Evolutionary conservation across 2,329 filamentous ascomycete species (phyloP), one percentile per base, ranked within the genome.

Genomic region (Apiospora sp.): DNA sequence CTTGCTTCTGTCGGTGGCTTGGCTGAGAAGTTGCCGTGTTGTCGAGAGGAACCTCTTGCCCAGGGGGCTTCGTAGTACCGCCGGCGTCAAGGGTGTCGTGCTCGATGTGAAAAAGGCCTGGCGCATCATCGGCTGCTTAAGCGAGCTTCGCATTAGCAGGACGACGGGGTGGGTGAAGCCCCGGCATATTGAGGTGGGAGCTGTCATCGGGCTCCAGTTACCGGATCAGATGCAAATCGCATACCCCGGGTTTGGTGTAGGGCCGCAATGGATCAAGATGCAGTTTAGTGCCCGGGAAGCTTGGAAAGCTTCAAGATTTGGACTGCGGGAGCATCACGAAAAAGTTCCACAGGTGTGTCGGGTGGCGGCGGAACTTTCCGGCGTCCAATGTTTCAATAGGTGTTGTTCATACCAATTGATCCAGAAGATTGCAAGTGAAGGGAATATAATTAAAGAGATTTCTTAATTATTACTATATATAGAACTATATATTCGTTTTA

Each of bases 121-220:
- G 69, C 54, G 67, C 64, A 64, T 64, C 19, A 10, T 41, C 6
- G 74, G 54, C 58, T 69, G 41, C 72, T 73, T 71, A 6, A 80
- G 71, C 27, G 78, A 77, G 72, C 71, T 78, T 44, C 76, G 79
- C 41, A 78, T 73, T 16, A 80, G 74, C 71, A 79, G 73, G 12
- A 78, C 64, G 67, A 79, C 72, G 51, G 77, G 78, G 71, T 78
- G 79, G 72, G 77, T 75, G 73, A 80, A 81, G 3, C 78, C 78
- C 72, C 77, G 76, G 71, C 77, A 81, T 54, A 27, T 70, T 22
- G 68, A 41, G 46, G n/a, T 34, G 37, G 68, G 34, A 41, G 68
- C 48, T 68, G 41, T 14, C 67, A 68, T 68, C 58, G 30, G 22
- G 58, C 34, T 64, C 58, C 58, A 64, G 34, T n/a, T 64, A 41